phyloP scores from a whole-genome alignment of 2,329 filamentous ascomycete genomes.

The Cephalotrichum gorgonifer region DNA sequence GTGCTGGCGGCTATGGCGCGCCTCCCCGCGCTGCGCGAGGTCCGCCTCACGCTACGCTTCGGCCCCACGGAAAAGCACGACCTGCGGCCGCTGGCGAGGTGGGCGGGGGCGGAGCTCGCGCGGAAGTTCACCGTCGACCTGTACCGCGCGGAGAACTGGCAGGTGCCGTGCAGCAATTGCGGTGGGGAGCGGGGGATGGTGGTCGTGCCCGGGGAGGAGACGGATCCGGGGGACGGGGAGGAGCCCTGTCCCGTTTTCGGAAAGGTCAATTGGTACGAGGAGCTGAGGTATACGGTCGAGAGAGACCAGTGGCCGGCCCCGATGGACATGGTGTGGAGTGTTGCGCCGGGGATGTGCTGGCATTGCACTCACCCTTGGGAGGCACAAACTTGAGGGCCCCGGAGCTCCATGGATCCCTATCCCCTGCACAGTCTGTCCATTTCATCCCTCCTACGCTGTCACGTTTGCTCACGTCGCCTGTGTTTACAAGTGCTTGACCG shows the following conservation, averaged over 20 bases:
- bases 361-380: too few species aligned
- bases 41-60: not conserved
- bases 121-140: not conserved
- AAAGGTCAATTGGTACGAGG: not conserved
- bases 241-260: slow-evolving; percentile 1
- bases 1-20: not conserved
- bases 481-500: too few species aligned
- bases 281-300: not conserved
- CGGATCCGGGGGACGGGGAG: not conserved
- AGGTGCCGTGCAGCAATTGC: not conserved
- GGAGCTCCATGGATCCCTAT: too few species aligned
- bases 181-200: not conserved
- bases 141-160: not conserved
- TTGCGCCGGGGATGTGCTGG: too few species aligned
- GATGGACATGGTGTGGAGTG: too few species aligned
- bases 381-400: too few species aligned
- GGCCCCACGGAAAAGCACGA: not conserved
- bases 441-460: too few species aligned
- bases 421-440: too few species aligned
- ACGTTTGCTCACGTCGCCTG: too few species aligned
- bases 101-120: not conserved
- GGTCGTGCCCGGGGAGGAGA: not conserved
- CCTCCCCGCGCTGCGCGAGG: not conserved
- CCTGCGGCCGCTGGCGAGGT: not conserved
- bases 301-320: too few species aligned